phyloP scores from a whole-genome alignment of 169 alveolate species.

The Miamiensis avidus region DNA sequence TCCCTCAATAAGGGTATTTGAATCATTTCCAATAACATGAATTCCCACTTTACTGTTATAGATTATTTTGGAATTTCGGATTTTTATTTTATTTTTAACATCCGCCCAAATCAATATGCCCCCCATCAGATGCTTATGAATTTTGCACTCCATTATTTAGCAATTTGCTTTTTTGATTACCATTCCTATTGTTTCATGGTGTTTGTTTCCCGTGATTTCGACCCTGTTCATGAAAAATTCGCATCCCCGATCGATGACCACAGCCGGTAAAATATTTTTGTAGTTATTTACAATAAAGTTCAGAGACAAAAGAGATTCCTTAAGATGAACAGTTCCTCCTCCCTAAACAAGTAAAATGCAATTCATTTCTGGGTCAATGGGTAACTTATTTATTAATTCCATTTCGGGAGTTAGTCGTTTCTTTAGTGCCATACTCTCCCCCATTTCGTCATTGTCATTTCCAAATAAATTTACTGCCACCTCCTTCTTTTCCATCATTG shows the following conservation, averaged over 20 bases:
- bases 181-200: slow-evolving; percentile 27
- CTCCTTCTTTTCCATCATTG: slow-evolving; percentile 36
- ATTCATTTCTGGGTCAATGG: slow-evolving; percentile 63
- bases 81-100: slow-evolving; percentile 43
- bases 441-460: slow-evolving; percentile 29
- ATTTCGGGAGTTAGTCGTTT: slow-evolving; percentile 37
- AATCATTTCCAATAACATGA: slow-evolving; percentile 71
- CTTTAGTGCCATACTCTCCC: slow-evolving; percentile 22
- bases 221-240: slow-evolving; percentile 45
- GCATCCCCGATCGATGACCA: slow-evolving; percentile 50
- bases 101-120: slow-evolving; percentile 54
- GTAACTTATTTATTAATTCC: slow-evolving; percentile 59
- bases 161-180: slow-evolving; percentile 47
- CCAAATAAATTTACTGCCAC: slow-evolving; percentile 32
- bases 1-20: slow-evolving; percentile 59
- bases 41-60: slow-evolving; percentile 62
- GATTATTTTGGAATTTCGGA: slow-evolving; percentile 54
- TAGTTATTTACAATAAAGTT: slow-evolving; percentile 55
- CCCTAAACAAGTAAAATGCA: slow-evolving; percentile 57
- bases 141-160: slow-evolving; percentile 35
- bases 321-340: slow-evolving; percentile 54
- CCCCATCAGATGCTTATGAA: slow-evolving; percentile 50
- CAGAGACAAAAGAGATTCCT: slow-evolving; percentile 54
- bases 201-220: slow-evolving; percentile 61
- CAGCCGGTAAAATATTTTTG: slow-evolving; percentile 51